Base-by-base conservation (phyloP, 2,329 filamentous ascomycete genomes). In the Sporothrix euskadiensis region DNA sequence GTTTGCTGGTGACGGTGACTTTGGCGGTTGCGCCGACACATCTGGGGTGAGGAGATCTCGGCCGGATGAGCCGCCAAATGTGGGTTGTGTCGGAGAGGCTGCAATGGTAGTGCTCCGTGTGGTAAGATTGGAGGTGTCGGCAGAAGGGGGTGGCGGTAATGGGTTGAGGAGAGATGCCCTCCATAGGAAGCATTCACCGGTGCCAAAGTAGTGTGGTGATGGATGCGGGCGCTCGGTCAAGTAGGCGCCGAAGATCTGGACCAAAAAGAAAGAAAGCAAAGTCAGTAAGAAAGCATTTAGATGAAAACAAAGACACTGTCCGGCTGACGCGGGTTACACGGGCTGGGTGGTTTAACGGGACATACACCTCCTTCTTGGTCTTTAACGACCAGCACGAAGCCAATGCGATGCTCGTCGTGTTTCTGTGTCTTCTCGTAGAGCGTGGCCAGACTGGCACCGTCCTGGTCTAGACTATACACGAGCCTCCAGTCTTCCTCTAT, bases 141-240 rank as follows among this genome's bases (percentile, higher is more conserved):
- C 82, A 4, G 87, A 88, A 0, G 92, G 92, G 0, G 91, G 92
- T 0, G 90, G 92, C 1, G 92, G 92, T 0, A 94, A 85, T 0
- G 88, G 82, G 1, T 89, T 85, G 47, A 94, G 84, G 4, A 91
- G 83, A 61, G 90, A 89, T 0, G 92, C 91, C 66, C 92, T 89
- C 93, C 93, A 97, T 76, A 97, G 88, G 81, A 97, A 99, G 82
- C 95, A 98, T 82, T 99, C 96, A 78, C 96, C 96, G 14, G 94
- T 98, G 78, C 96, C 96, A 81, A 93, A 99, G 85, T 97, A 99
- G 76, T 94, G 92, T 2, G 93, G 83, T 0, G 89, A 85, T 0
- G 94, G 93, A 77, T 92, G 92, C 12, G 95, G 94, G 69, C 92
- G 87, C 80, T 99, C 95, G 71, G 94, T 97, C 71, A 98, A 89